Conservation (phyloP, 2,329 filamentous ascomycete genomes). For the Penicillium freii region DNA sequence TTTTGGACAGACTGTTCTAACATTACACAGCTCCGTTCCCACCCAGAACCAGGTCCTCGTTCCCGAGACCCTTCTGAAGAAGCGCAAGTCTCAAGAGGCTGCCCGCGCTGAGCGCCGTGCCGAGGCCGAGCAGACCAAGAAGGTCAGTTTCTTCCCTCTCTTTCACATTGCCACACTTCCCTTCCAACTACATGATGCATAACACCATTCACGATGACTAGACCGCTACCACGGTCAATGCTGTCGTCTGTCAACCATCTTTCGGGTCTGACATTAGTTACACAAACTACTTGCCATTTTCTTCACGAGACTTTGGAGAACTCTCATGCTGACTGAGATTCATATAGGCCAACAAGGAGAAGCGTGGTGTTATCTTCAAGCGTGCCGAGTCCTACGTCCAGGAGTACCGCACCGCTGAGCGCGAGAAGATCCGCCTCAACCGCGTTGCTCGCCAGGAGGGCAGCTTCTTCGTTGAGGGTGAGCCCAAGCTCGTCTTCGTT, state of each 20-base stretch:
- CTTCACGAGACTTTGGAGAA: conserved; percentile 10
- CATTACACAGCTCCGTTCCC: conserved; percentile 73
- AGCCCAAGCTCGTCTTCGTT: conserved; percentile 96
- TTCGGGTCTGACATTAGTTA: conserved; percentile 69
- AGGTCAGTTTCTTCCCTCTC: conserved; percentile 59
- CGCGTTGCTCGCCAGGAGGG: conserved; percentile 89
- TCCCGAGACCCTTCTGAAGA: conserved; percentile 99
- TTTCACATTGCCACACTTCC: background rate
- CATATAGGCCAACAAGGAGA: conserved; percentile 90
- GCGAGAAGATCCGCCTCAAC: conserved; percentile 92
- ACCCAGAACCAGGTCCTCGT: conserved; percentile 95
- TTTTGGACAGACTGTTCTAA: conserved; percentile 79
- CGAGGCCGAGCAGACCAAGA: conserved; percentile 81
- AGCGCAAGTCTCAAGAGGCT: conserved; percentile 99
- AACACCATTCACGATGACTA: conserved; percentile 79
- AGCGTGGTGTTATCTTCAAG: conserved; percentile 99
- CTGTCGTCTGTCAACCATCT: conserved; percentile 69
- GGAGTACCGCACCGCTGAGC: conserved; percentile 98
- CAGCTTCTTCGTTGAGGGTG: conserved; percentile 89
- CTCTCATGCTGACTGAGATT: conserved; percentile 30
- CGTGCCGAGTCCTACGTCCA: conserved; percentile 99
- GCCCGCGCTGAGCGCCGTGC: conserved; percentile 83
- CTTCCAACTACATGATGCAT: conserved; percentile 69
- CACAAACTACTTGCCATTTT: conserved; percentile 15
- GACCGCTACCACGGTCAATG: conserved; percentile 75